phyloP scores from a whole-genome alignment of 495 filamentous ascomycete genomes.

The Evernia prunastri region DNA sequence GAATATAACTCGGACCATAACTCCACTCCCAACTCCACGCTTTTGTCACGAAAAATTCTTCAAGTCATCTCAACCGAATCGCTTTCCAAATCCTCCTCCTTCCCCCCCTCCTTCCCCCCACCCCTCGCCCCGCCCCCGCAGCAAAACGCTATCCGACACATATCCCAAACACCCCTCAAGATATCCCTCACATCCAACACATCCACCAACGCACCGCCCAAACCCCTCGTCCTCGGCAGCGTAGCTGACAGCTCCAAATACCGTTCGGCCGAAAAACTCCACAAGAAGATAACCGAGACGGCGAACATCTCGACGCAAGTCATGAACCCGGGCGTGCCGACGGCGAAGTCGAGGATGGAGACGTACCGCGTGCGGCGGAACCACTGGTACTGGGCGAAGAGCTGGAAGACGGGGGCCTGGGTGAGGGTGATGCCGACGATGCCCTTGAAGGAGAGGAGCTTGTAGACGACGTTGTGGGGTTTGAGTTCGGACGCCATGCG shows the following conservation, averaged over 20 bases:
- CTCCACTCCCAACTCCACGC: neutral
- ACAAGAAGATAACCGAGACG: neutral
- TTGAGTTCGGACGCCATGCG: neutral
- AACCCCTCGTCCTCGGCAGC: neutral
- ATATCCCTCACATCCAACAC: neutral
- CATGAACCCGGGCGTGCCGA: conserved; percentile 1
- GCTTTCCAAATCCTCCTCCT: neutral
- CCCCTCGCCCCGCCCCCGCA: neutral
- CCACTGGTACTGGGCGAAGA: neutral
- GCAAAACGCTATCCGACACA: neutral
- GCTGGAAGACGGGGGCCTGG: conserved; percentile 1
- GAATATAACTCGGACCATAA: neutral
- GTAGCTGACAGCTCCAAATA: neutral
- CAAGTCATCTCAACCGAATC: neutral
- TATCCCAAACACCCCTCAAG: neutral
- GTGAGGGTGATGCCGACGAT: conserved; percentile 5
- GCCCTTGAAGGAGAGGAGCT: neutral
- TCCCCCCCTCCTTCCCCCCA: neutral
- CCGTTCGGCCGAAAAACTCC: neutral
- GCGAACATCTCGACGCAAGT: neutral
- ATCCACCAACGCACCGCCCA: neutral
- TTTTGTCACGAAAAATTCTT: neutral
- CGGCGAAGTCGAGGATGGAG: neutral
- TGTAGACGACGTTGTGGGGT: neutral
- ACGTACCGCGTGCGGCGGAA: neutral